phyloP scores from a whole-genome alignment of 1,139 yeast species.

The Taphrina deformans region DNA sequence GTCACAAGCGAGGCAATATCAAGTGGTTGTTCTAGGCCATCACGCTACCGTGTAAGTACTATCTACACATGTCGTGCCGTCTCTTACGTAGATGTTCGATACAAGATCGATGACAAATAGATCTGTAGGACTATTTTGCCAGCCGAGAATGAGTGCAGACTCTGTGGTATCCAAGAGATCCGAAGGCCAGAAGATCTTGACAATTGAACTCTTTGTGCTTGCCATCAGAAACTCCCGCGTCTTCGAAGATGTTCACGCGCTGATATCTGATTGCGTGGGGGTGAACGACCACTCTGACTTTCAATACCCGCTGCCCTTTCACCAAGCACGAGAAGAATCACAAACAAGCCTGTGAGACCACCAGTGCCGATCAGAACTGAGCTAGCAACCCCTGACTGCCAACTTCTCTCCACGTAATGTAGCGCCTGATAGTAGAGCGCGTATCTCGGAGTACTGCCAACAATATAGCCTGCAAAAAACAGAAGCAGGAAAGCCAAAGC shows the following conservation, averaged over 20 bases:
- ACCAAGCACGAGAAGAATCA: constrained; percentile 3
- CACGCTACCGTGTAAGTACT: constrained; percentile 5
- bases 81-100: constrained; percentile 27
- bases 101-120: constrained; percentile 38
- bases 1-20: constrained; percentile 30
- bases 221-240: constrained; percentile 41
- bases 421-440: background rate
- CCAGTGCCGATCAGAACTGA: background rate
- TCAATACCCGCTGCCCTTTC: constrained; percentile 26
- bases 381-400: background rate
- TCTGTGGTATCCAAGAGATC: constrained; percentile 33
- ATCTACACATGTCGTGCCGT: background rate
- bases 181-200: constrained; percentile 41
- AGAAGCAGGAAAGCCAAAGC: constrained; percentile 19
- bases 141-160: constrained; percentile 40
- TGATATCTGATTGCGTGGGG: constrained; percentile 31
- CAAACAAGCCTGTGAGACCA: background rate
- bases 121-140: constrained; percentile 39
- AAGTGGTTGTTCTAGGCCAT: constrained; percentile 28
- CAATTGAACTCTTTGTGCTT: constrained; percentile 12
- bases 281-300: background rate
- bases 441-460: constrained; percentile 9
- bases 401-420: background rate
- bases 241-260: constrained; percentile 42
- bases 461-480: constrained; percentile 16